Base-by-base conservation (phyloP, 148 eudicot species). In the Talinum fruticosum region DNA sequence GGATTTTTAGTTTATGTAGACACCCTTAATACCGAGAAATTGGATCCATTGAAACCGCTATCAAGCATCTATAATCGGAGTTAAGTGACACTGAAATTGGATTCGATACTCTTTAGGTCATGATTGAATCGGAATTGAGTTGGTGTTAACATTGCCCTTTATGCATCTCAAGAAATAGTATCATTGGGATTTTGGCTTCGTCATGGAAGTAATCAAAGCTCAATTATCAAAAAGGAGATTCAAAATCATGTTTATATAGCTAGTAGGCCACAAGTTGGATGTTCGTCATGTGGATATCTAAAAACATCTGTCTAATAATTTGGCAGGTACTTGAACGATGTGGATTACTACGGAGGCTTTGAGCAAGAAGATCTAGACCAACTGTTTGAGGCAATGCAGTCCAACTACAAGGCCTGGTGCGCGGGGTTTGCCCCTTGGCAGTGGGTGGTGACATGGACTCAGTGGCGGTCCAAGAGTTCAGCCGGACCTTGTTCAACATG, bases 371-470 rank as follows among this genome's bases (percentile, higher is more conserved):
- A 90, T 34, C 83, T 94, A 0, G 85, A 88, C 73, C 95, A 94
- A 51, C 85, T 94, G 23, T 92, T 90, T 62, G 90, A 89, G 13
- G 98, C 95, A 6, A 88, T 94, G 86, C 80, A 79, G 76, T 88
- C 93, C 23, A 94, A 94, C 82, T 94, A 85, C 90, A 90, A 88
- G 76, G 93, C 93, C 12, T 94, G 98, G 98, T 88, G 92, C 73
- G 79, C 86, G 0, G 97, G 97, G 0, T 94, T 92, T 41, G 98
- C 97, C 98, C 98, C 0, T 68, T 94, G 37, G 91, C 88, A 0
- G 92, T 94, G 6, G 98, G 98, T 0, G 97, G 93, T 1, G 98
- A 94, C 80, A 90, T 94, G 95, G 95, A 94, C n/a, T 92, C 95
- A 0, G 89, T 87, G 21, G 91, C 93, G 26, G 95, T 94, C 49